Base-by-base conservation (phyloP, 805 yeast genomes). In the Kodamaea kakaduensis region DNA sequence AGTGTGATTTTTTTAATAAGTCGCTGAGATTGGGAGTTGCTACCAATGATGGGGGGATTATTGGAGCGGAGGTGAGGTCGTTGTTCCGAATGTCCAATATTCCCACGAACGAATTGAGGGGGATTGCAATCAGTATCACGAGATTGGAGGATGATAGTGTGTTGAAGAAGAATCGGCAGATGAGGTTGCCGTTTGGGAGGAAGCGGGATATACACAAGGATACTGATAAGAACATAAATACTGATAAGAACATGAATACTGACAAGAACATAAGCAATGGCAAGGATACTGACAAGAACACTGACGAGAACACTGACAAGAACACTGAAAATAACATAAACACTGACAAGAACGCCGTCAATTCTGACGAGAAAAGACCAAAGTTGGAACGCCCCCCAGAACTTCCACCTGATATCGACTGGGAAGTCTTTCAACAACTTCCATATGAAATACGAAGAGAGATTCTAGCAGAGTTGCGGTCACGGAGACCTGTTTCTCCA, bases 61-160 rank as follows among this genome's bases (percentile, higher is more conserved):
- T 86, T 6, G 72, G 78, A 0, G 67, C 78, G 9, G 85, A 81
- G 49, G 50, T 79, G 24, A 71, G 77, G 45, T 62, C 74, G 9
- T 54, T 84, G 12, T 74, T 73, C 45, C 59, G 85, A 36, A 60
- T 70, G 38, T 41, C 84, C 23, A 70, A 71, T 20, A 70, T 84
- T 31, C 80, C 81, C 0, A 81, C 84, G 0, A 51, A 53, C 9
- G 95, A 86, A 23, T 56, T 89, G 7, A 61, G 97, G 32, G 97
- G 97, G 0, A 59, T 90, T 3, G 81, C 94, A 0, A 64, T 90
- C 1, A 83, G 79, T 17, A 67, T 87, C 59, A 69, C 72, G 6
- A 77, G 76, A 44, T 62, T 89, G 22, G 64, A 64, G n/a, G 69
- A 64, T 34, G 43, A 38, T 3, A 43, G 33, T 7, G 36, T 23